Percentiles rank a stretch among this genome's conserved stretches.
Conservation (phyloP, 108 stramenopile genomes). For the Cyclotella cryptica region DNA sequence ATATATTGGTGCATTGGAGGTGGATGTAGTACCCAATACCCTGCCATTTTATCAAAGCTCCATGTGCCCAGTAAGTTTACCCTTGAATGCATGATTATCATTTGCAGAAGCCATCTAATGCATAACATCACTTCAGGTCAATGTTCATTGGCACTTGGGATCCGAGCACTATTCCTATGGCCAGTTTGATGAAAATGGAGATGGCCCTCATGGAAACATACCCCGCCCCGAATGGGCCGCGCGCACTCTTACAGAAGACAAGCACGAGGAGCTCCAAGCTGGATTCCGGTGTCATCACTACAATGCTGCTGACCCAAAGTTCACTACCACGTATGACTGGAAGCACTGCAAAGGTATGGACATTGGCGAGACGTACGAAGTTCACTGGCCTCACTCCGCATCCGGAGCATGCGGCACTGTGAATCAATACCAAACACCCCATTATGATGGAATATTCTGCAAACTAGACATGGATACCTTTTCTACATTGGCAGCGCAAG, state of each 20-base stretch:
- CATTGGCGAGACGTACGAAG: slow-evolving; percentile 59
- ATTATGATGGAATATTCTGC: slow-evolving; percentile 66
- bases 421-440: slow-evolving; percentile 60
- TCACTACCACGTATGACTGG: slow-evolving; percentile 47
- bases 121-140: slow-evolving; percentile 53
- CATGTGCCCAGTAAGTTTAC: not conserved
- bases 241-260: slow-evolving; percentile 19
- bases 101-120: not conserved
- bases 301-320: slow-evolving; percentile 31
- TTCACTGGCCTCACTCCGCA: slow-evolving; percentile 61
- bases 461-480: slow-evolving; percentile 24
- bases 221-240: slow-evolving; percentile 34
- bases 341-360: slow-evolving; percentile 54
- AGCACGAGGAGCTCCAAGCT: slow-evolving; percentile 17
- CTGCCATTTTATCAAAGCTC: not conserved
- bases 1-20: not conserved
- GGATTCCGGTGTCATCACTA: slow-evolving; percentile 52
- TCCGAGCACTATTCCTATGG: slow-evolving; percentile 73
- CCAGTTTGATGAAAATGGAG: slow-evolving; percentile 66
- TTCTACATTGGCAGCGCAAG: not conserved
- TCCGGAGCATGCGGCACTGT: slow-evolving; percentile 52
- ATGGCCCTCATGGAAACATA: slow-evolving; percentile 41
- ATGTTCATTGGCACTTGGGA: slow-evolving; percentile 82
- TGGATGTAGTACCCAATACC: not conserved
- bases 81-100: not conserved